phyloP scores from a whole-genome alignment of 768 basidiomycete species.

The Panaeolus papilionaceus region DNA sequence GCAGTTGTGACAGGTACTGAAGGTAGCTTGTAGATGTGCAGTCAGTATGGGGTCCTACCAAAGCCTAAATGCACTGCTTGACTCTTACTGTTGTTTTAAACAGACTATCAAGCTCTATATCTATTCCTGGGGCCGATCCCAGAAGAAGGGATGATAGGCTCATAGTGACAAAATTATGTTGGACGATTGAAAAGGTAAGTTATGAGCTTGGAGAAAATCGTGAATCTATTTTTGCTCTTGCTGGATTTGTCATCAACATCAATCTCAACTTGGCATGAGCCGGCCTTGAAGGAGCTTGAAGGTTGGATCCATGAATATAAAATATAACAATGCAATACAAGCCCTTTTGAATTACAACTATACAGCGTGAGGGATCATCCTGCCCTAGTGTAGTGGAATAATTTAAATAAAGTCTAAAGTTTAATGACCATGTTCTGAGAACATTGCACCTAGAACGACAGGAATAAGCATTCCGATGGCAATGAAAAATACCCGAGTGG shows the following conservation, averaged over 20 bases:
- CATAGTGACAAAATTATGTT: constrained; percentile 38
- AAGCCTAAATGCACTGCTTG: not conserved
- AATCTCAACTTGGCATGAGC: not conserved
- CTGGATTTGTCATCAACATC: constrained; percentile 15
- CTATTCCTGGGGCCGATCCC: constrained; percentile 46
- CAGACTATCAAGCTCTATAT: constrained; percentile 67
- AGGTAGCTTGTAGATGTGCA: constrained; percentile 23
- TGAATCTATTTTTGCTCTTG: constrained; percentile 13
- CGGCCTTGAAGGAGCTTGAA: too few species aligned
- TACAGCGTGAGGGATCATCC: not conserved
- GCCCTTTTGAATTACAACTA: not conserved
- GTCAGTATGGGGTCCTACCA: not conserved
- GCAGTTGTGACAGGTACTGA: constrained; percentile 15
- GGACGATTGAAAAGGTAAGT: not conserved
- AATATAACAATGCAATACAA: not conserved
- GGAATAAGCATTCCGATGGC: constrained; percentile 77
- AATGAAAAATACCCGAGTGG: constrained; percentile 57
- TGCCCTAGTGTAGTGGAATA: not conserved
- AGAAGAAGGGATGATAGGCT: constrained; percentile 63
- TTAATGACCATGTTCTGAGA: constrained; percentile 65
- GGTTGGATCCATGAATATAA: too few species aligned
- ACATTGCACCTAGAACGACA: constrained; percentile 58
- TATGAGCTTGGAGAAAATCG: not conserved
- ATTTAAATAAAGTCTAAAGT: not conserved
- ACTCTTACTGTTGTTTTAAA: constrained; percentile 53